These are phyloP conservation scores for Tolypocladium cylindrosporum DNA, from an alignment of 2,329 filamentous ascomycete species.

Conservation along the genomic window DNA sequence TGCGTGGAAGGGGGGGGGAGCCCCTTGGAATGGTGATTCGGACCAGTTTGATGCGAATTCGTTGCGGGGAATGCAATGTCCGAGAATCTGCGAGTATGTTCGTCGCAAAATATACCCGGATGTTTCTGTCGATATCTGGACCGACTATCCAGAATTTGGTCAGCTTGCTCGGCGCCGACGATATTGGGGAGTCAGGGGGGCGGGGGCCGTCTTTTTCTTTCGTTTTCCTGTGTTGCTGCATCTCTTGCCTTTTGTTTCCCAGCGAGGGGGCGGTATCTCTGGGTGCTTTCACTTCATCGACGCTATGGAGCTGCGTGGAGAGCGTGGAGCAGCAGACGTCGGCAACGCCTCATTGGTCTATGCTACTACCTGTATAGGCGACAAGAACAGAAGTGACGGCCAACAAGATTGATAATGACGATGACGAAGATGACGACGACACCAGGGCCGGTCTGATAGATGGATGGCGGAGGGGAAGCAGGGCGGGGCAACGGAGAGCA, in stretches of 20 bases:
- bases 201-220: conserved; percentile 1
- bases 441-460: not conserved
- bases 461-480: not conserved
- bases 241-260: not conserved
- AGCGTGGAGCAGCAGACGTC: not conserved
- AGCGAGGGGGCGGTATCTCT: not conserved
- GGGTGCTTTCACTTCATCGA: conserved; percentile 1
- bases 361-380: conserved; percentile 5
- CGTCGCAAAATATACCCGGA: conserved; percentile 9
- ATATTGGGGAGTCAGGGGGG: not conserved
- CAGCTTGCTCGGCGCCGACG: not conserved
- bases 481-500: not conserved
- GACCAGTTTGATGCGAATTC: not conserved
- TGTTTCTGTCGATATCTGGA: conserved; percentile 10
- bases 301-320: not conserved
- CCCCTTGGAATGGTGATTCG: not conserved
- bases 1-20: not conserved
- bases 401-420: conserved; percentile 6
- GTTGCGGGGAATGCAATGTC: conserved; percentile 1
- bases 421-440: conserved; percentile 6
- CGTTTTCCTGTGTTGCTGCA: conserved; percentile 2
- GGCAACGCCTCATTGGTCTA: conserved; percentile 1
- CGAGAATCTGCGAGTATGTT: conserved; percentile 5
- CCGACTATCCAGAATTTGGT: conserved; percentile 2
- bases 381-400: conserved; percentile 5